Evolutionary conservation across 2,329 filamentous ascomycete genomes (phyloP), one percentile per base, ranked within the genome.

Genomic region (Ustilaginoidea virens): DNA sequence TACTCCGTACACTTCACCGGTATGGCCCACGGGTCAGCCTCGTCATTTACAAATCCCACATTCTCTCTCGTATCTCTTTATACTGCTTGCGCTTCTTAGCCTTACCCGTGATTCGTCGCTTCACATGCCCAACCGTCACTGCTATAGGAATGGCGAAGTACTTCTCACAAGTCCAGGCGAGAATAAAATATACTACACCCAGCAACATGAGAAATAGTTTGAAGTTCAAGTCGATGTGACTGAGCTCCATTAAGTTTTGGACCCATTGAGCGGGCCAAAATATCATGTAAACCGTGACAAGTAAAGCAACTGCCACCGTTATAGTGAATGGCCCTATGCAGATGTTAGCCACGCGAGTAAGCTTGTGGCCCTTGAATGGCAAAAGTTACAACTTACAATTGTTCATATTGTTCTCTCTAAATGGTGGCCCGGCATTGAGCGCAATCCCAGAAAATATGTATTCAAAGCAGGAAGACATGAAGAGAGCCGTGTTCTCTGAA

Each of bases 371-470:
- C n/a, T 11, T 13, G 19, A 12, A 9, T 16, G 16, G n/a, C n/a
- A 8, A 18, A 15, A 17, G 16, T 10, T n/a, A 10, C 17, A 6
- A 60, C 76, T 56, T 52, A 85, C 80, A 70, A 47, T 98, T 98
- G 34, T 78, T 67, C 12, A 61, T 61, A 60, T 85, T 82, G 11
- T 71, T 69, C 43, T 90, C 80, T 30, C 90, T 68, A 57, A 93
- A 98, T 1, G 90, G 90, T 19, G 71, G 74, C 1, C 90, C 92
- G n/a, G 90, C 82, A 42, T 80, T 92, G 17, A 98, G 64, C 1
- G 96, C 79, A 22, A 96, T 66, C 4, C 82, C 90, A 0, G 83
- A 80, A 14, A 94, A 64, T 21, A 92, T 92, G 51, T 98, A 98
- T 49, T 96, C 86, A 45, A 86, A 96, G 50, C 85, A 94, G 2